Base-by-base conservation (phyloP, 2,329 filamentous ascomycete species). In the Apiospora pterosperma region DNA sequence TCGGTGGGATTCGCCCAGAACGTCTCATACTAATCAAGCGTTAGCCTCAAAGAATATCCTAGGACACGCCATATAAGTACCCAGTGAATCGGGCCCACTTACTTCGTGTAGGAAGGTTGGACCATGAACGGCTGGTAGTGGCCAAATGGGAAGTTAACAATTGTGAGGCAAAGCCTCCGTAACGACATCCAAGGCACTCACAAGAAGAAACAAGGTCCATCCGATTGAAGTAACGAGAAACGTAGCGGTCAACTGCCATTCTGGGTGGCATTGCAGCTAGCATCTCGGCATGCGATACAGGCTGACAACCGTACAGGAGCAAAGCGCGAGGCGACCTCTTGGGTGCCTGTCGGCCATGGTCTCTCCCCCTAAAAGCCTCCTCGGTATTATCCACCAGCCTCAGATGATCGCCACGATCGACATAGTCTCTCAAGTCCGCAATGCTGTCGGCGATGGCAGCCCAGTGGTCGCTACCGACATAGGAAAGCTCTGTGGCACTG, bases 1-100 rank as follows among this genome's bases (percentile, higher is more conserved):
- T 67, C 68, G 2, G 69, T 64, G 4, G 79, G 79, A 12, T 78
- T 67, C 8, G 73, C 64, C 81, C 82, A 84, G 63, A 83, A 84
- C 0, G 69, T 70, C 4, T 79, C 74, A 63, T 84, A 84, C 77
- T 81, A 28, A 11, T 10, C 11, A 10, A 41, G 38, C 19, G 38
- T 41, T 10, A 41, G 38, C n/a, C n/a, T n/a, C n/a, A n/a, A n/a
- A n/a, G n/a, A n/a, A n/a, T n/a, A n/a, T n/a, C n/a, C n/a, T n/a
- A n/a, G n/a, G n/a, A n/a, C n/a, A n/a, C n/a, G n/a, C n/a, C n/a
- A n/a, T n/a, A n/a, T n/a, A n/a, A n/a, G n/a, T n/a, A n/a, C n/a
- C 19, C 19, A 21, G 19, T n/a, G 19, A 41, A 7, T 41, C 16
- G 5, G 4, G 19, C 2, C 23, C 23, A 66, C 55, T 63, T 67